These are phyloP conservation scores for Phytophthora cactorum DNA, from an alignment of 352 stramenopile species.

Conservation along the genomic window DNA sequence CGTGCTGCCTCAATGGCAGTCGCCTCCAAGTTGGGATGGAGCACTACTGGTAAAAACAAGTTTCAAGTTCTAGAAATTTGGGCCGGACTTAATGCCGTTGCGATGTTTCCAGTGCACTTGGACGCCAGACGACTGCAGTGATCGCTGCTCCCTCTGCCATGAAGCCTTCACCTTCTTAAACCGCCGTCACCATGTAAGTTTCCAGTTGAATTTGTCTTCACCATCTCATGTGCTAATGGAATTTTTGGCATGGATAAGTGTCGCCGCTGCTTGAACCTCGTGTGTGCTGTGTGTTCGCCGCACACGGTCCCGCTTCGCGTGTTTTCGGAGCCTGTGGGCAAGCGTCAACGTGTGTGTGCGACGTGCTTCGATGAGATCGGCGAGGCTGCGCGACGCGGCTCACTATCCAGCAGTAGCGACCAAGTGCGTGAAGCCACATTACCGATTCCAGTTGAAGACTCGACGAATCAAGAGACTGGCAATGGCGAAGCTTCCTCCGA, in stretches of 20 bases:
- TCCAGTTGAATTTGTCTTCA: neutral
- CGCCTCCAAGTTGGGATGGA: constrained; percentile 54
- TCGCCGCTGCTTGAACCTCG: constrained; percentile 63
- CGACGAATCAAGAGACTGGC: constrained; percentile 20
- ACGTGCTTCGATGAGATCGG: constrained; percentile 44
- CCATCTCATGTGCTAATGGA: constrained; percentile 10
- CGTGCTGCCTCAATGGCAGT: constrained; percentile 60
- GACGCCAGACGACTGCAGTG: constrained; percentile 66
- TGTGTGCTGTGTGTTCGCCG: constrained; percentile 72
- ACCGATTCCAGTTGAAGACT: constrained; percentile 6
- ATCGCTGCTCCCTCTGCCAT: constrained; percentile 61
- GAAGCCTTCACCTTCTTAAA: constrained; percentile 79
- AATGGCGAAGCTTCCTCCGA: constrained; percentile 29
- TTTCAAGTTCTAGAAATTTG: neutral
- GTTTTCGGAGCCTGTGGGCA: constrained; percentile 48
- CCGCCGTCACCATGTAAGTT: constrained; percentile 69
- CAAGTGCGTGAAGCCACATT: constrained; percentile 34
- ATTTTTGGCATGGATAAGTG: constrained; percentile 37
- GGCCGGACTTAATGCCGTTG: neutral
- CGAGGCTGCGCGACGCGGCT: constrained; percentile 14
- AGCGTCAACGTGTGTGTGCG: constrained; percentile 58
- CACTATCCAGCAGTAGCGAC: constrained; percentile 17
- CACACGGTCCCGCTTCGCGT: constrained; percentile 55
- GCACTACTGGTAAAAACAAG: constrained; percentile 51
- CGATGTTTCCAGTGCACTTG: constrained; percentile 52